Conservation (phyloP, 352 stramenopile genomes). For the Globisporangium cylindrosporum region DNA sequence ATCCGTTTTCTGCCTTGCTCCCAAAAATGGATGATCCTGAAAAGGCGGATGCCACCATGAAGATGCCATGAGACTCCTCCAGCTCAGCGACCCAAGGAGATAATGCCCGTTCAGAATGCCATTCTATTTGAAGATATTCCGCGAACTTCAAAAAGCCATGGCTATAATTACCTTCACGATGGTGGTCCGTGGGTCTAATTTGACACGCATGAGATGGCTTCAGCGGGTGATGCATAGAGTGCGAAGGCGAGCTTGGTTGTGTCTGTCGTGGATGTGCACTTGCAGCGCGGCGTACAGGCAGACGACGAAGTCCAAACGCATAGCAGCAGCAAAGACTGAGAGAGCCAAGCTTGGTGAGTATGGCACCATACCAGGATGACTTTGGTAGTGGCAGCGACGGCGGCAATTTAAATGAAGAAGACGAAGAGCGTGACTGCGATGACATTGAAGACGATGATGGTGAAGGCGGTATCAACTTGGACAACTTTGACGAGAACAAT, state of each 20-base stretch:
- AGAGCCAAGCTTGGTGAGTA: not conserved
- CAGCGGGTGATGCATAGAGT: not conserved
- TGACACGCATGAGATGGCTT: slow-evolving; percentile 4
- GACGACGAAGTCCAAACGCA: not conserved
- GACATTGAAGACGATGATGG: slow-evolving; percentile 16
- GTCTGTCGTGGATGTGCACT: not conserved
- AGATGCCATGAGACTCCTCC: too few relatives aligned
- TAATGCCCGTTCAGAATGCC: not conserved
- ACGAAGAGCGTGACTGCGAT: slow-evolving; percentile 2
- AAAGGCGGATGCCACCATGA: not conserved
- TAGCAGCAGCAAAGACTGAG: not conserved
- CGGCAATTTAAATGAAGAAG: not conserved
- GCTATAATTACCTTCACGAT: not conserved
- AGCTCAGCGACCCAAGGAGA: not conserved
- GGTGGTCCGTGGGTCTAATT: not conserved
- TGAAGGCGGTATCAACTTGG: slow-evolving; percentile 32
- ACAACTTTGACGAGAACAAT: slow-evolving; percentile 65
- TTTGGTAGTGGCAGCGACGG: not conserved
- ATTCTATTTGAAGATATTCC: not conserved
- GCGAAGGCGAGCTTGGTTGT: not conserved
- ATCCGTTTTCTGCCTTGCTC: not conserved
- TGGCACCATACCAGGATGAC: slow-evolving; percentile 4
- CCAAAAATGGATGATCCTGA: not conserved
- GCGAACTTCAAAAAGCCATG: not conserved
- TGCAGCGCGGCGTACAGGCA: not conserved